Percentiles rank a stretch among this genome's conserved stretches.
Conservation (phyloP, 768 basidiomycete species). For the Phaeolepiota aurea region DNA sequence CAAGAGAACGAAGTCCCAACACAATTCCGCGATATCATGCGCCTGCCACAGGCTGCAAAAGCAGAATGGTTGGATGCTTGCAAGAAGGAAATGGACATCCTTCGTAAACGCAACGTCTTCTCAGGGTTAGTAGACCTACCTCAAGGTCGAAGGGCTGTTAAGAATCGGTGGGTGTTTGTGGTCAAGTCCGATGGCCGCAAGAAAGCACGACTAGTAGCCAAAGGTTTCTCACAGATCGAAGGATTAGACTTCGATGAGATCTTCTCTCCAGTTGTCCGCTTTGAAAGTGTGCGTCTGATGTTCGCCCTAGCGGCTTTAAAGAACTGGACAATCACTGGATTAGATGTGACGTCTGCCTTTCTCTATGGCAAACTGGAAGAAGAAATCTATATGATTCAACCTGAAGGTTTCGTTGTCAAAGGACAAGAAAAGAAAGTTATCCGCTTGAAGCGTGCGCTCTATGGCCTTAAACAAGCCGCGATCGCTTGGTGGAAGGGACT, state of each 20-base stretch:
- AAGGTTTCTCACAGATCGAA: slow-evolving; percentile 2
- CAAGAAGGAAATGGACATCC: neutral
- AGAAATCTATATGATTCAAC: slow-evolving; percentile 1
- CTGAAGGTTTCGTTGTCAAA: slow-evolving; percentile 1
- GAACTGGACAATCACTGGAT: neutral
- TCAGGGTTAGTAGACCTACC: neutral
- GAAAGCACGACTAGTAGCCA: slow-evolving; percentile 1
- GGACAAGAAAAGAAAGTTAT: slow-evolving; percentile 1
- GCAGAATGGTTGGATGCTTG: neutral
- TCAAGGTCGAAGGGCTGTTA: neutral
- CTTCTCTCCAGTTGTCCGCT: neutral
- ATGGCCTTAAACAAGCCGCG: slow-evolving; percentile 1
- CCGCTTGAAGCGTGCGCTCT: neutral
- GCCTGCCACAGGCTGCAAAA: neutral
- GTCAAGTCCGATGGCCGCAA: neutral
- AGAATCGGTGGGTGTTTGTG: neutral
- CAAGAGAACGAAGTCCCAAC: neutral
- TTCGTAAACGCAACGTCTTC: neutral
- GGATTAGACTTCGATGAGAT: slow-evolving; percentile 1
- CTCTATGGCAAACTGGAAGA: neutral
- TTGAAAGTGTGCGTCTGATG: neutral
- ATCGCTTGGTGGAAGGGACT: neutral
- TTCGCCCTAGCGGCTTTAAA: neutral
- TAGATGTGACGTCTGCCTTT: neutral
- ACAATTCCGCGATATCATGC: neutral